Evolutionary conservation across 2,329 filamentous ascomycete species (phyloP).

Genomic region (Emergomyces africanus): DNA sequence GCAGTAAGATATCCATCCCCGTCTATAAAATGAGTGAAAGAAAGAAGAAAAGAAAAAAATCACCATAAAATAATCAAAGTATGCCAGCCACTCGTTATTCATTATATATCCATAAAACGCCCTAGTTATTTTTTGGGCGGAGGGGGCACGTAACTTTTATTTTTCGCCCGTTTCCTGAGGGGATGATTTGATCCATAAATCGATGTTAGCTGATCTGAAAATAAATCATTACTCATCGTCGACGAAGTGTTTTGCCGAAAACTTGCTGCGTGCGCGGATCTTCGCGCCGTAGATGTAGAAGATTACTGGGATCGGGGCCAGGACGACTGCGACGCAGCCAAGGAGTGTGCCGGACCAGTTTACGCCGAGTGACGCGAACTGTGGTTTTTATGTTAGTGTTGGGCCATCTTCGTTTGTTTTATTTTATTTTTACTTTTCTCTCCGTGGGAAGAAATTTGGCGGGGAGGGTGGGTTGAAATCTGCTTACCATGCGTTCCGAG

Average conservation of each 20-base stretch:
- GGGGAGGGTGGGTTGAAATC: neutral
- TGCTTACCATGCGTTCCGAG: conserved; percentile 18
- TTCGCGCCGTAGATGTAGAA: conserved; percentile 19
- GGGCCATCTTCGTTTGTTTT: neutral
- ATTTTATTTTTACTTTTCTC: neutral
- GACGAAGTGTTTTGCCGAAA: conserved; percentile 14
- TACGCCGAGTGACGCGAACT: conserved; percentile 20
- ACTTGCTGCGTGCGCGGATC: conserved; percentile 24
- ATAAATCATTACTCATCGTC: conserved; percentile 3
- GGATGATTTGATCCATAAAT: too few relatives aligned
- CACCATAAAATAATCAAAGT: too few relatives aligned
- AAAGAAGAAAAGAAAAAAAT: too few relatives aligned
- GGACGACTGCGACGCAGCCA: conserved; percentile 17
- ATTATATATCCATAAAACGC: too few relatives aligned
- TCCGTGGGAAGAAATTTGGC: too few relatives aligned
- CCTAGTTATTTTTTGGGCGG: too few relatives aligned
- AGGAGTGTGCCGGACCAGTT: conserved; percentile 21
- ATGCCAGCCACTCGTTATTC: too few relatives aligned
- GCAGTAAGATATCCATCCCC: too few relatives aligned
- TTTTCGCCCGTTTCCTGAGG: too few relatives aligned
- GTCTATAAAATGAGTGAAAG: too few relatives aligned
- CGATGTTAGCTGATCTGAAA: neutral
- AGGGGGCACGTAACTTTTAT: too few relatives aligned
- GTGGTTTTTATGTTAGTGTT: neutral
- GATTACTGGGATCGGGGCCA: conserved; percentile 20